These are phyloP conservation scores for Pholiota molesta DNA, from an alignment of 768 basidiomycete species.

Conservation along the genomic window DNA sequence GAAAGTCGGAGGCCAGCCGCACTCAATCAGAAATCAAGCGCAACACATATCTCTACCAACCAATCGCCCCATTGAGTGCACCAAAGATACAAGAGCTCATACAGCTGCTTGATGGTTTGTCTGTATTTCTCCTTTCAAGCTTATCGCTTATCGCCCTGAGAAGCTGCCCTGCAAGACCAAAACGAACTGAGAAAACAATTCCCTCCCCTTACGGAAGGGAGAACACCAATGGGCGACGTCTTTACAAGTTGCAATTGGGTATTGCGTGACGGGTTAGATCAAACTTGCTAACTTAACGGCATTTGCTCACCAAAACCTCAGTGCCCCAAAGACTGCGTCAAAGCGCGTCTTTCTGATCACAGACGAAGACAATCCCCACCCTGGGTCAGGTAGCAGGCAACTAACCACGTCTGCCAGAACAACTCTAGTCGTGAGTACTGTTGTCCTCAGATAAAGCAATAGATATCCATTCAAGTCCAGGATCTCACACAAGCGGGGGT, in stretches of 20 bases:
- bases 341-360: constrained; percentile 95
- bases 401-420: constrained; percentile 71
- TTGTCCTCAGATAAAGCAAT: not conserved
- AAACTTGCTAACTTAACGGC: not conserved
- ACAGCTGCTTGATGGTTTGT: constrained; percentile 74
- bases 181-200: constrained; percentile 59
- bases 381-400: constrained; percentile 56
- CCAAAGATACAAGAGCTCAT: constrained; percentile 81
- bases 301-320: constrained; percentile 28
- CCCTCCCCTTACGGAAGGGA: constrained; percentile 59
- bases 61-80: constrained; percentile 77
- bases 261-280: constrained; percentile 79
- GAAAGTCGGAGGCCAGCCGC: constrained; percentile 41
- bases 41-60: constrained; percentile 73
- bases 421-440: constrained; percentile 59
- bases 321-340: constrained; percentile 86
- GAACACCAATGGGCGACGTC: constrained; percentile 84
- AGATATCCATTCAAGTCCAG: constrained; percentile 38
- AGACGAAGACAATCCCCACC: constrained; percentile 81
- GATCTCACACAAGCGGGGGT: constrained; percentile 83
- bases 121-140: not conserved
- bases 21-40: constrained; percentile 65
- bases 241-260: constrained; percentile 92
- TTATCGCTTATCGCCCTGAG: constrained; percentile 15
- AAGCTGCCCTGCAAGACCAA: constrained; percentile 71